Base-by-base conservation (phyloP, 306 rosid genomes). In the Delonix regia region DNA sequence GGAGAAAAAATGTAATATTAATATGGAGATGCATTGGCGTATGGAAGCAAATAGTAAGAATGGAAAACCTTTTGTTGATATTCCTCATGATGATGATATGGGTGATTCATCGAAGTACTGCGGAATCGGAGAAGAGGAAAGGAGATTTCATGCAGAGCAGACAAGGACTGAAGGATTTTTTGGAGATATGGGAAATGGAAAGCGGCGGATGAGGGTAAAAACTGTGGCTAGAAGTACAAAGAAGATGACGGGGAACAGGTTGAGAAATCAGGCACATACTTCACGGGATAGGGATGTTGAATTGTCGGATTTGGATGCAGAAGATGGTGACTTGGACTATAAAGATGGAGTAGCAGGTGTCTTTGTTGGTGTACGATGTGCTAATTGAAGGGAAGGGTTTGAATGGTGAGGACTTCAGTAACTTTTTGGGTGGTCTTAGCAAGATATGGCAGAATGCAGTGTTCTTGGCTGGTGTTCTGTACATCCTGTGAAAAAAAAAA, bases 291-390 rank as follows among this genome's bases (percentile, higher is more conserved):
- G 38, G 21, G 73, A 73, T 64, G 70, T 3, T 38, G 70, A 64
- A 19, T 11, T 3, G 14, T 73, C 57, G 2, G 82, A 75, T 49
- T 51, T 76, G 30, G 83, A 69, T 75, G 36, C 3, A 1, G 76
- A 59, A 3, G 84, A 71, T 59, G 86, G 74, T 24, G 84, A 77
- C 33, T 76, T 87, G 88, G 83, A 84, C 82, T 80, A 59, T 65
- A 74, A 78, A 2, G 89, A 70, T 21, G 89, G 33, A 41, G 33
- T 81, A 61, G 90, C 48, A 76, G 97, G 85, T 81, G 66, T 79
- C 36, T 85, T 45, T 63, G 78, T 81, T 71, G 88, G 86, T 24
- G 51, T 85, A 27, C 21, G 61, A 64, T 78, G 15, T 14, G 10
- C 73, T 2, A 19, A 36, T 13, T 73, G 39, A 73, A 61, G 25